Evolutionary conservation across 352 stramenopile genomes (phyloP).

Genomic region (Phytophthora fragariae): DNA sequence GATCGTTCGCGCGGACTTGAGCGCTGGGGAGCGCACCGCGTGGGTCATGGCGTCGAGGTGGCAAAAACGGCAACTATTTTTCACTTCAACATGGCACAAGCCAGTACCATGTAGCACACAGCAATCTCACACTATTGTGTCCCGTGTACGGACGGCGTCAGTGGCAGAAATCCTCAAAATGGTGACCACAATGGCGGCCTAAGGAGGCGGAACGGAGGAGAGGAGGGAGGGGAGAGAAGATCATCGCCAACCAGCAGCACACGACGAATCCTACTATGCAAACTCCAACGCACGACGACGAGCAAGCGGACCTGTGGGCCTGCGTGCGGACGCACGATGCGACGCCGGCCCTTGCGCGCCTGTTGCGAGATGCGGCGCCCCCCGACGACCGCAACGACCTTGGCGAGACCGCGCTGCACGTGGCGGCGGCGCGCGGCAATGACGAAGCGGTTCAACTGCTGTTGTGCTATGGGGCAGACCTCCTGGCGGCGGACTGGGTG

Average conservation of each 20-base stretch:
- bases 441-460: slow-evolving; percentile 65
- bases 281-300: slow-evolving; percentile 4
- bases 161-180: slow-evolving; percentile 27
- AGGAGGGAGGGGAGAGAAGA: slow-evolving; percentile 9
- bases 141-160: background rate
- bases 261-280: slow-evolving; percentile 22
- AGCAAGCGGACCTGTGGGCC: slow-evolving; percentile 37
- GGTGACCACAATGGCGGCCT: slow-evolving; percentile 26
- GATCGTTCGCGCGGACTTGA: background rate
- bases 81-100: slow-evolving; percentile 16
- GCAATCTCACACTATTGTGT: slow-evolving; percentile 12
- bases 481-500: slow-evolving; percentile 71
- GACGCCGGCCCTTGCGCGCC: slow-evolving; percentile 12
- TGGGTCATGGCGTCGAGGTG: background rate
- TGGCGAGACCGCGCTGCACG: slow-evolving; percentile 79
- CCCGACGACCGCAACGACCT: slow-evolving; percentile 74
- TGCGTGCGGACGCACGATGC: slow-evolving; percentile 25
- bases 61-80: slow-evolving; percentile 7
- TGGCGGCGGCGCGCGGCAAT: slow-evolving; percentile 64
- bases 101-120: background rate
- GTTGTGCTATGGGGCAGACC: slow-evolving; percentile 57
- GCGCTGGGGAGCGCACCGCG: slow-evolving; percentile 6
- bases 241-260: slow-evolving; percentile 14
- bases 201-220: slow-evolving; percentile 1
- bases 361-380: slow-evolving; percentile 40